A percentile compares a stretch with the other conserved stretches of the same genome.
Conservation (phyloP, 768 basidiomycete species). For the Tylopilus intermedius region DNA sequence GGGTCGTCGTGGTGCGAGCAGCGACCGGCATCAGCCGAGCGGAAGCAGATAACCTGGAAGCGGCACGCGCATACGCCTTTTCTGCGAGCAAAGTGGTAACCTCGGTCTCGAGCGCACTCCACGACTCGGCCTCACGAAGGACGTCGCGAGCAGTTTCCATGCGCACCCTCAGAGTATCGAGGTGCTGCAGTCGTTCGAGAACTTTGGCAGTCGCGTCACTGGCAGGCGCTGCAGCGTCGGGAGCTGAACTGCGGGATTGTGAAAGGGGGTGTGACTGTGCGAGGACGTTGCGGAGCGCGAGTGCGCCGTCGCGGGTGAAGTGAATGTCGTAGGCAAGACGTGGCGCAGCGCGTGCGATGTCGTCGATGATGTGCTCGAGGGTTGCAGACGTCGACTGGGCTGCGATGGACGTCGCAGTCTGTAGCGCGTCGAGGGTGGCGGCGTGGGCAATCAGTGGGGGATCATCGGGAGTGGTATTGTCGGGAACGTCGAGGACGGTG, state of each 20-base stretch:
- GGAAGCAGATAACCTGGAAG: slow-evolving; percentile 88
- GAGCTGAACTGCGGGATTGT: slow-evolving; percentile 5
- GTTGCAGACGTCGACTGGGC: slow-evolving; percentile 83
- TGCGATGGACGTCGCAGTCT: slow-evolving; percentile 79
- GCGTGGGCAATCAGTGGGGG: slow-evolving; percentile 48
- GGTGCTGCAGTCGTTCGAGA: slow-evolving; percentile 69
- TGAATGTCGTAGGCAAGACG: slow-evolving; percentile 93
- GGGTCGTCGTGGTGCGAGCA: slow-evolving; percentile 74
- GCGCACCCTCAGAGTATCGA: slow-evolving; percentile 77
- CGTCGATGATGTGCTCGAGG: slow-evolving; percentile 86
- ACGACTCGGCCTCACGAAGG: slow-evolving; percentile 90
- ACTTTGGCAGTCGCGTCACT: slow-evolving; percentile 53
- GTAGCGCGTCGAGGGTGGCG: slow-evolving; percentile 66
- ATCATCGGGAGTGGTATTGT: slow-evolving; percentile 35
- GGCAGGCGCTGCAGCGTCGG: slow-evolving; percentile 2
- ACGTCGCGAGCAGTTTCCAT: slow-evolving; percentile 92
- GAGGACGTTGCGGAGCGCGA: slow-evolving; percentile 66
- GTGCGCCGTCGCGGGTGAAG: slow-evolving; percentile 91
- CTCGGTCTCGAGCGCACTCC: slow-evolving; percentile 93
- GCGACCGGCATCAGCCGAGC: slow-evolving; percentile 87
- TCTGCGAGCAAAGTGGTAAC: slow-evolving; percentile 80
- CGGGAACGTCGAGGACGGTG: slow-evolving; percentile 43
- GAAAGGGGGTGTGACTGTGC: slow-evolving; percentile 43
- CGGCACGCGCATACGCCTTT: slow-evolving; percentile 79
- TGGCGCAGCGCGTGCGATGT: slow-evolving; percentile 87